phyloP scores from a whole-genome alignment of 768 basidiomycete genomes.

The Coprinopsis sp. region DNA sequence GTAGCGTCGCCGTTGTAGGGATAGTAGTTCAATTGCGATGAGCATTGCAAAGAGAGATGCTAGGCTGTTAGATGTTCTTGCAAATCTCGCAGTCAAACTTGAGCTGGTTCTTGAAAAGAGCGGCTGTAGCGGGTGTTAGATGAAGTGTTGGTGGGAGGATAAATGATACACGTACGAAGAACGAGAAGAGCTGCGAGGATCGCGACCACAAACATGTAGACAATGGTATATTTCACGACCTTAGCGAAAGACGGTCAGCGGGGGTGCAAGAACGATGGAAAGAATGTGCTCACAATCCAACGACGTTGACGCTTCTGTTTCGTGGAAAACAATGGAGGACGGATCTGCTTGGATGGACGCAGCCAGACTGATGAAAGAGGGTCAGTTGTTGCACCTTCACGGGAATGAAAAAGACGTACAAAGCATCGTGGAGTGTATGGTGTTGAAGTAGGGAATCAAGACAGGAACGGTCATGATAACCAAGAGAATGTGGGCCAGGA shows the following conservation, averaged over 20 bases:
- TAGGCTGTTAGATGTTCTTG: slow-evolving; percentile 72
- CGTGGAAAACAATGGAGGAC: slow-evolving; percentile 87
- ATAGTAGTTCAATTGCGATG: not conserved
- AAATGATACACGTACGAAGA: slow-evolving; percentile 55
- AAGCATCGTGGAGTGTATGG: slow-evolving; percentile 87
- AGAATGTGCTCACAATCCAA: slow-evolving; percentile 65
- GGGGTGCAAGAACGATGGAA: slow-evolving; percentile 1
- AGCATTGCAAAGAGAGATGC: slow-evolving; percentile 17
- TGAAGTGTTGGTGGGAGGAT: not conserved
- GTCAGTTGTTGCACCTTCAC: slow-evolving; percentile 2
- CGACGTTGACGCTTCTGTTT: slow-evolving; percentile 90
- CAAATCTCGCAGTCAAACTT: slow-evolving; percentile 78
- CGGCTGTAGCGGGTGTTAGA: slow-evolving; percentile 43
- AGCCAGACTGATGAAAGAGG: slow-evolving; percentile 70
- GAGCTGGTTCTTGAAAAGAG: slow-evolving; percentile 77
- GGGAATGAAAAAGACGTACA: slow-evolving; percentile 47
- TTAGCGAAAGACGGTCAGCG: slow-evolving; percentile 19
- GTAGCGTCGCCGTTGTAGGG: slow-evolving; percentile 7
- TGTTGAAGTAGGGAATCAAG: slow-evolving; percentile 84
- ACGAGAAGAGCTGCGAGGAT: slow-evolving; percentile 77
- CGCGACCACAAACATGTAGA: slow-evolving; percentile 75
- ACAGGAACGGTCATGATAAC: slow-evolving; percentile 83
- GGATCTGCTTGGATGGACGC: slow-evolving; percentile 90
- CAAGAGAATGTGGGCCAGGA: slow-evolving; percentile 78
- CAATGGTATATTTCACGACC: slow-evolving; percentile 80